Percentiles rank a stretch among this genome's conserved stretches.
Evolutionary conservation across 768 basidiomycete genomes (phyloP).

Genomic region (Steccherinum ochraceum): DNA sequence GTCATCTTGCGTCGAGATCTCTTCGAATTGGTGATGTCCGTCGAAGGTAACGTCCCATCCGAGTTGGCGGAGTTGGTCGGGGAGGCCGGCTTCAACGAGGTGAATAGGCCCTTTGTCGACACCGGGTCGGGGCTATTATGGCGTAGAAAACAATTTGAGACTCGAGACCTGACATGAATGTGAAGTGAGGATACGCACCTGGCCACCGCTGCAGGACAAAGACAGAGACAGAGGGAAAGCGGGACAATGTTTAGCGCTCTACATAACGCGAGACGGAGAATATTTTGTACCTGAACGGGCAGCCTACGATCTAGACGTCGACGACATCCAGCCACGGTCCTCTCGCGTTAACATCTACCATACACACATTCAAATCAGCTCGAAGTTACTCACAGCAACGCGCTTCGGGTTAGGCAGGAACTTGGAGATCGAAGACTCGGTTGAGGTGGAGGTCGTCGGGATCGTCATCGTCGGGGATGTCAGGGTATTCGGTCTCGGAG

Average conservation of each 20-base stretch:
- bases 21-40: constrained; percentile 86
- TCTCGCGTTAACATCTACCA: background rate
- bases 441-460: background rate
- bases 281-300: constrained; percentile 88
- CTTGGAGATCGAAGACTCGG: constrained; percentile 15
- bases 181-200: constrained; percentile 34
- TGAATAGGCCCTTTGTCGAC: constrained; percentile 87
- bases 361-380: background rate
- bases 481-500: background rate
- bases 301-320: constrained; percentile 71
- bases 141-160: background rate
- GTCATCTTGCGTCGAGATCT: constrained; percentile 54
- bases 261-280: background rate
- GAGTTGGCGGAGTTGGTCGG: constrained; percentile 66
- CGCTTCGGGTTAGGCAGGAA: constrained; percentile 71
- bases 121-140: constrained; percentile 60
- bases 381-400: constrained; percentile 54
- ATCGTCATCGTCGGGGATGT: too few species aligned
- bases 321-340: background rate
- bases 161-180: constrained; percentile 11
- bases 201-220: constrained; percentile 46
- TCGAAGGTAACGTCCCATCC: constrained; percentile 91
- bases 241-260: constrained; percentile 19
- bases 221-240: constrained; percentile 3
- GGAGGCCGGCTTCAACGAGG: constrained; percentile 81